These are phyloP conservation scores for Acacia melanoxylon DNA, from an alignment of 306 rosid species.

Conservation along the genomic window DNA sequence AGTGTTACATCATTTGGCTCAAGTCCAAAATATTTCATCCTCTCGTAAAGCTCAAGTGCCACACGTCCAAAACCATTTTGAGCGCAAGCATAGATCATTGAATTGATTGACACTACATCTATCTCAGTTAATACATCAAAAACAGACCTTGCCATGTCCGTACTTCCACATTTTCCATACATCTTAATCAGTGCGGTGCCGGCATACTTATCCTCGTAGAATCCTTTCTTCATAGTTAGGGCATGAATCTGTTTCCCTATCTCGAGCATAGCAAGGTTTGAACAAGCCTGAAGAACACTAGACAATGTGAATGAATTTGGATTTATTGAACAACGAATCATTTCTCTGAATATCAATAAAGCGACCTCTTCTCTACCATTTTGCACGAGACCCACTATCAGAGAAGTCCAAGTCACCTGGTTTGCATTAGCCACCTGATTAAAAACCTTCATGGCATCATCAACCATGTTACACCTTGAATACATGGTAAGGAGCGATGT, in stretches of 20 bases:
- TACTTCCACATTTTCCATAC: slow-evolving; percentile 73
- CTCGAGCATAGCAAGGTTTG: slow-evolving; percentile 67
- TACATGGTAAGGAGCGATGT: slow-evolving; percentile 77
- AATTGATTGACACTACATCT: slow-evolving; percentile 60
- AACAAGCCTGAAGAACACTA: slow-evolving; percentile 67
- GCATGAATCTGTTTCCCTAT: slow-evolving; percentile 62
- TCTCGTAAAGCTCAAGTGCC: slow-evolving; percentile 53
- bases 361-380: slow-evolving; percentile 68
- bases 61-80: slow-evolving; percentile 63
- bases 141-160: slow-evolving; percentile 58
- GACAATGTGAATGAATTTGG: slow-evolving; percentile 68
- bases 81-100: slow-evolving; percentile 70
- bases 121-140: slow-evolving; percentile 39
- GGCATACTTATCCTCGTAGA: slow-evolving; percentile 49
- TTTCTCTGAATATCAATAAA: slow-evolving; percentile 51
- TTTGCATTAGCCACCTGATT: slow-evolving; percentile 49
- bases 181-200: slow-evolving; percentile 62
- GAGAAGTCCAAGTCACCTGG: slow-evolving; percentile 76
- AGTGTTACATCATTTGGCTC: slow-evolving; percentile 59
- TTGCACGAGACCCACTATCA: slow-evolving; percentile 61
- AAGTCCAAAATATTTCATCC: slow-evolving; percentile 40
- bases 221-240: slow-evolving; percentile 47
- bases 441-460: slow-evolving; percentile 61
- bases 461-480: slow-evolving; percentile 55
- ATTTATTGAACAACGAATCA: slow-evolving; percentile 47